Percentiles rank a stretch among this genome's conserved stretches.
Evolutionary conservation across 2,329 filamentous ascomycete species (phyloP).

Genomic region (Cryphonectria nitschkei): DNA sequence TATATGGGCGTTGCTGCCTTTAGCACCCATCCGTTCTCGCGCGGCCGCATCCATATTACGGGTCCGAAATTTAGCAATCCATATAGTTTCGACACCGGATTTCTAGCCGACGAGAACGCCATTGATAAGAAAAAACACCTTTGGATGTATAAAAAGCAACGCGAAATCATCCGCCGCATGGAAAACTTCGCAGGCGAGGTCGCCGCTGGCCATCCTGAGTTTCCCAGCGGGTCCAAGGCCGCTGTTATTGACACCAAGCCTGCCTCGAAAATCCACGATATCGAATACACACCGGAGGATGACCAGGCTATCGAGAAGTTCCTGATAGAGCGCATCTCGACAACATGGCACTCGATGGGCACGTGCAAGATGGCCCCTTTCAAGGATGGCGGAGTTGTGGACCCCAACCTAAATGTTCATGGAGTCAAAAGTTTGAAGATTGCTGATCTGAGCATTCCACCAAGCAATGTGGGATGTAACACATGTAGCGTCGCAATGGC

Average conservation of each 20-base stretch:
- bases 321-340: slow-evolving; percentile 42
- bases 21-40: slow-evolving; percentile 18
- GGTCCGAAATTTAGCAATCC: slow-evolving; percentile 40
- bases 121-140: slow-evolving; percentile 58
- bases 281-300: slow-evolving; percentile 54
- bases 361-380: slow-evolving; percentile 50
- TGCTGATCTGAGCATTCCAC: slow-evolving; percentile 42
- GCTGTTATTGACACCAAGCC: slow-evolving; percentile 35
- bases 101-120: slow-evolving; percentile 46
- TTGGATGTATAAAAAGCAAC: slow-evolving; percentile 53
- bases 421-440: slow-evolving; percentile 47
- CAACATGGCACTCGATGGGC: slow-evolving; percentile 49
- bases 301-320: slow-evolving; percentile 51
- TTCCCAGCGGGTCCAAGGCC: slow-evolving; percentile 42
- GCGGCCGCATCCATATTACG: slow-evolving; percentile 49
- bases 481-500: slow-evolving; percentile 48
- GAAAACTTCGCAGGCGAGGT: slow-evolving; percentile 37
- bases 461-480: slow-evolving; percentile 47
- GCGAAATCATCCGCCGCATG: slow-evolving; percentile 45
- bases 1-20: slow-evolving; percentile 54
- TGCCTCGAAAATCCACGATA: slow-evolving; percentile 36
- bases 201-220: slow-evolving; percentile 32
- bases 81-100: slow-evolving; percentile 57
- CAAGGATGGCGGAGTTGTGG: slow-evolving; percentile 47
- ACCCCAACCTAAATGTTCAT: slow-evolving; percentile 47